A percentile compares a stretch with the other conserved stretches of the same genome.
These are phyloP conservation scores for Fusarium kyushuense DNA, from an alignment of 2,329 filamentous ascomycete genomes.

Conservation along the genomic window DNA sequence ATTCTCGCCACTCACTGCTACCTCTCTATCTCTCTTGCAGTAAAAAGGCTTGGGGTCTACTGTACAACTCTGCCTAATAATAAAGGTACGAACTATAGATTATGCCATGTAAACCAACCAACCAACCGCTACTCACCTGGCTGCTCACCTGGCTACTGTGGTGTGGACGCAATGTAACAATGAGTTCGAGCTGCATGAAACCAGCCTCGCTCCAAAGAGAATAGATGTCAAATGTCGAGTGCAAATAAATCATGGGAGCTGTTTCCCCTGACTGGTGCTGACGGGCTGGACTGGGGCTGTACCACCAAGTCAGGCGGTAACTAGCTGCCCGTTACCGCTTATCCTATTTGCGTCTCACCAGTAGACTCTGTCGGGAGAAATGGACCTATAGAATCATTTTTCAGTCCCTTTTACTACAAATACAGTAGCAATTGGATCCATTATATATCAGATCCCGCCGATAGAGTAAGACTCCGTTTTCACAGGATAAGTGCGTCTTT, in stretches of 20 bases:
- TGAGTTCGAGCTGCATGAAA: constrained; percentile 11
- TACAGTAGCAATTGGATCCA: constrained; percentile 35
- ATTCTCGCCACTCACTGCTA: constrained; percentile 6
- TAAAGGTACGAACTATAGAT: neutral
- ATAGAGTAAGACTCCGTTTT: neutral
- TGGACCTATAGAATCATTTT: neutral
- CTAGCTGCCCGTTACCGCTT: neutral
- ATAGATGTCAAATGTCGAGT: neutral
- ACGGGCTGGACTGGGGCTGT: constrained; percentile 7
- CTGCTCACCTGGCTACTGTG: constrained; percentile 1
- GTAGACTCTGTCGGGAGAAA: neutral
- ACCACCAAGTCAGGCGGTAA: constrained; percentile 1
- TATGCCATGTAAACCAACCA: neutral
- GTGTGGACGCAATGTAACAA: constrained; percentile 19
- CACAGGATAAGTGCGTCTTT: neutral
- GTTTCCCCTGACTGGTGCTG: constrained; percentile 1
- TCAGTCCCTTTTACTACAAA: constrained; percentile 37
- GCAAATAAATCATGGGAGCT: constrained; percentile 8
- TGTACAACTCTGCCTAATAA: neutral
- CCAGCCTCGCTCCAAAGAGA: constrained; percentile 8
- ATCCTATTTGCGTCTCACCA: neutral
- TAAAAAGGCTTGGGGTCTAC: neutral
- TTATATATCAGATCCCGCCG: neutral
- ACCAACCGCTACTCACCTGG: constrained; percentile 3
- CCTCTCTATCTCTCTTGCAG: constrained; percentile 1